Evolutionary conservation across 2,329 filamentous ascomycete species (phyloP), one percentile per base, ranked within the genome.

Genomic region (Fusarium sp.): DNA sequence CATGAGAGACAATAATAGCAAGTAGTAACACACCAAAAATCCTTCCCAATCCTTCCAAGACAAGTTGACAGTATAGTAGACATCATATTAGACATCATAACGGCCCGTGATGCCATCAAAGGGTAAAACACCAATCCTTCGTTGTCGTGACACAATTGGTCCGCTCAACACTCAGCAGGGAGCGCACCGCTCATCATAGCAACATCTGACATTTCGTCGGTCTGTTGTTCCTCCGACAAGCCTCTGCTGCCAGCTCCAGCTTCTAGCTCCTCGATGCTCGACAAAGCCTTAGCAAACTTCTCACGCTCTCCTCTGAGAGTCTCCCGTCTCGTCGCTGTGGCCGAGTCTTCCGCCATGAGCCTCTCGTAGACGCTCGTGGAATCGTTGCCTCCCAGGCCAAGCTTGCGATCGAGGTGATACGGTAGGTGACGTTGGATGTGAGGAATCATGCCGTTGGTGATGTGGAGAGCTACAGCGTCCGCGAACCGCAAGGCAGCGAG

Each of bases 401-500:
- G 82, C 72, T 84, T 80, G 18, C 80, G 78, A 35, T 87, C 84
- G 1, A 89, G 80, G 47, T 87, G 84, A 5, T 72, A 79, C 2
- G 84, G 82, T 5, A 88, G 82, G 9, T 82, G 75, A 2, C 76
- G 68, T 10, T 84, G 80, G 8, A 89, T 83, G 4, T 82, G 79
- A 0, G 87, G 87, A 7, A 89, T 83, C 78, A 88, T 83, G 5
- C 86, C 85, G 11, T 85, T 86, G 13, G 86, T 83, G 63, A 89
- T 80, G 57, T 86, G 83, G 27, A 89, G 83, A 1, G 85, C 82
- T 8, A 86, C 83, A 3, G 82, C 80, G 64, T 95, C 92, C 1
- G 90, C 85, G 75, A 94, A 93, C 2, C 92, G 88, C 37, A 86
- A 83, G 0, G 90, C 88, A 0, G 93, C 92, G 6, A 92, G 88